These are phyloP conservation scores for Chenopodium album DNA, from an alignment of 148 eudicot genomes.

Conservation along the genomic window DNA sequence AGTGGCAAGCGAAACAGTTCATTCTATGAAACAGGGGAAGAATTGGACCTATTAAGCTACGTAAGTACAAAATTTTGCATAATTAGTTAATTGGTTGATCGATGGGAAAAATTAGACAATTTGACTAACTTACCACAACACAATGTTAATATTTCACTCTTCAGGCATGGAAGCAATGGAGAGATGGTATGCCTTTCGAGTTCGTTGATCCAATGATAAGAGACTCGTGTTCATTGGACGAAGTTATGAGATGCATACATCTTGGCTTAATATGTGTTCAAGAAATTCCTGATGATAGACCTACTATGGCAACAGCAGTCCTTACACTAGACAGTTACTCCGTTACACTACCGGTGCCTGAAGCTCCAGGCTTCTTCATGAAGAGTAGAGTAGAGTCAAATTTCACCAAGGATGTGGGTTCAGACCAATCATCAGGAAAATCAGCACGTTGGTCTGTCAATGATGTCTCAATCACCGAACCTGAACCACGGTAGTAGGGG, in stretches of 20 bases:
- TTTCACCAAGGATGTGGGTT: conserved; percentile 1
- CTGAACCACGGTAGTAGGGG: conserved; percentile 13
- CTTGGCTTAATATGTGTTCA: conserved; percentile 50
- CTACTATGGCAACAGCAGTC: conserved; percentile 38
- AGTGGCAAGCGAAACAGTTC: conserved; percentile 35
- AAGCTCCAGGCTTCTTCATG: conserved; percentile 24
- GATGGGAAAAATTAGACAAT: neutral
- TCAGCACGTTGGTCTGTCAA: conserved; percentile 22
- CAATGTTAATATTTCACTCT: no score
- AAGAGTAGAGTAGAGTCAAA: conserved; percentile 1
- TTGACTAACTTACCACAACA: neutral
- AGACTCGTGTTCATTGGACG: conserved; percentile 22
- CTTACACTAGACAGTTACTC: conserved; percentile 29
- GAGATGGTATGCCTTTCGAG: conserved; percentile 24
- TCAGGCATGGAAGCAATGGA: conserved; percentile 45
- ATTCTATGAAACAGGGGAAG: conserved; percentile 4
- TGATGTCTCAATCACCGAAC: conserved; percentile 19
- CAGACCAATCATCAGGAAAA: conserved; percentile 15
- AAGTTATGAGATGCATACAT: conserved; percentile 41
- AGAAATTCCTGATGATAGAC: conserved; percentile 30
- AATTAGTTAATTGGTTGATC: neutral
- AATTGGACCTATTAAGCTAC: conserved; percentile 32
- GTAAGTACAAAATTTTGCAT: conserved; percentile 22
- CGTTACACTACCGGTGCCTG: conserved; percentile 30
- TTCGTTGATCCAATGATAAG: conserved; percentile 28